Evolutionary conservation across 257 asterid species (phyloP), one percentile per base, ranked within the genome.

Genomic region (Scutellaria baicalensis): DNA sequence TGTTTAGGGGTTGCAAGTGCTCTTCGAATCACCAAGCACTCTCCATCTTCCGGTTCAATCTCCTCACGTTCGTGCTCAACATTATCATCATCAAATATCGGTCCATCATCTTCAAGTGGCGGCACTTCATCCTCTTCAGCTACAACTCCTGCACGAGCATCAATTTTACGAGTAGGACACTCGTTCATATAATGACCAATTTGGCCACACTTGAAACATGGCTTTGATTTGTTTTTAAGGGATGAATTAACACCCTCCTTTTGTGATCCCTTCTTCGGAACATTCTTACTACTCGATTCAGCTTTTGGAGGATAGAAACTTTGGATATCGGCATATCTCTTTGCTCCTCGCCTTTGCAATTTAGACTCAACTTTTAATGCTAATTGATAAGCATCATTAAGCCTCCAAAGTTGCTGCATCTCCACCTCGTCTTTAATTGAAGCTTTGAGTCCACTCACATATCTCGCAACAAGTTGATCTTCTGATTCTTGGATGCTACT

Each of bases 381-480:
- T 0, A 65, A 27, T 27, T 65, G 70, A 31, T 38, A 59, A 16
- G 49, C 35, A 14, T 59, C 54, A 48, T 48, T 48, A 48, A 48
- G 21, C 18, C 12, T 16, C 56, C 56, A 49, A 49, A 14, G 3
- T 56, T 69, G 56, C 0, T 40, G 20, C 47, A 56, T 27, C 9
- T 69, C 58, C 7, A 56, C 47, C 2, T 69, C 74, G n/a, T 69
- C 74, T 3, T 9, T 42, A 4, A 57, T 69, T 4, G 36, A 2
- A 8, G 58, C 0, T 31, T 45, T 69, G 13, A 69, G 23, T 5
- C 65, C 38, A 0, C 57, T 58, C 11, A 69, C n/a, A 55, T 40
- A 68, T 20, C 65, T 55, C 9, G 47, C 65, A n/a, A 55, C 14
- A 7, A 68, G 73, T 44, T 69, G 50, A 5, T 69, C 68, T 10